Evolutionary conservation across 2,329 filamentous ascomycete genomes (phyloP), one percentile per base, ranked within the genome.

Genomic region (Bretziella fagacearum): DNA sequence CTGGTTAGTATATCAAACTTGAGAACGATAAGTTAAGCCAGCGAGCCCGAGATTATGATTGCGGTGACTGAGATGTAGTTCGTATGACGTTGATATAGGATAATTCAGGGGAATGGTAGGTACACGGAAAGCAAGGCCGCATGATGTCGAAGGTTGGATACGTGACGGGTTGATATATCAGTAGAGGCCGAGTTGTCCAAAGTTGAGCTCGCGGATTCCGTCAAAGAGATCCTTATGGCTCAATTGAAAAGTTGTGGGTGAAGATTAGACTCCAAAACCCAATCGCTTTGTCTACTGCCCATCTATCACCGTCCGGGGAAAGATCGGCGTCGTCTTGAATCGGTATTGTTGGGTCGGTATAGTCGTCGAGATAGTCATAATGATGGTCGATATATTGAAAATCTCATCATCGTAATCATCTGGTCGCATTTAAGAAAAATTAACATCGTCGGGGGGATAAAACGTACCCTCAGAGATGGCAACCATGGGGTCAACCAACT

Each of bases 391-490:
- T 15, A 23, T 39, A 39, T 39, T 39, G 4, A 22, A 22, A 5
- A 20, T n/a, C 20, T 39, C 35, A 8, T 4, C 17, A 18, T 18
- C 17, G 23, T 17, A 10, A 22, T 10, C 7, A 39, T 39, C 13
- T 33, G n/a, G n/a, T n/a, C n/a, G 30, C 30, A 33, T n/a, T n/a
- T n/a, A 6, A n/a, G n/a, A n/a, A n/a, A 33, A 33, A 33, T 6
- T 15, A 33, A 33, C 5, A 10, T n/a, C 5, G 13, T 33, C 13
- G 13, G n/a, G n/a, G n/a, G n/a, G n/a, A n/a, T 33, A 32, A 18
- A 51, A 63, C 84, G 73, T 66, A 96, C 91, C 86, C 76, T 93
- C 85, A 67, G 93, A 83, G 53, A 96, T 67, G 64, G 76, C 74
- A 53, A 87, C 84, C 74, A 93, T 93, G 57, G 81, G 78, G 63